phyloP scores from a whole-genome alignment of 176 grass and related monocot species.

The Aegilops sharonensis region DNA sequence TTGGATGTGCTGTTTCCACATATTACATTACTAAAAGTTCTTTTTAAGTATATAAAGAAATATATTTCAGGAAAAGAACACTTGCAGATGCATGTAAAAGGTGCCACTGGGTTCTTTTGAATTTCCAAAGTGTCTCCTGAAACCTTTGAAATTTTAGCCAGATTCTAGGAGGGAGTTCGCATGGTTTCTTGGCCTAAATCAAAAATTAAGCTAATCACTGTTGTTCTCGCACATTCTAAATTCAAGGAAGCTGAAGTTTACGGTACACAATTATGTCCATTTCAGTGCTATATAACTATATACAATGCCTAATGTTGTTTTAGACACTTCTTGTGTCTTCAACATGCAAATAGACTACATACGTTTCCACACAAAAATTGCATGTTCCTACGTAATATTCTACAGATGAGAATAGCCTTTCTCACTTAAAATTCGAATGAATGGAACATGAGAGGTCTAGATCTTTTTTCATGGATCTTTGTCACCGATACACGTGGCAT shows the following conservation, averaged over 20 bases:
- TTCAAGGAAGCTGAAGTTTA: not conserved
- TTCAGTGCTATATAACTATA: not conserved
- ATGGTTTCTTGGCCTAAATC: not conserved
- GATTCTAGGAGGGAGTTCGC: not conserved
- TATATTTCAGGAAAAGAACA: not conserved
- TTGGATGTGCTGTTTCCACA: not conserved
- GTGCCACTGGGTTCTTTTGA: not conserved
- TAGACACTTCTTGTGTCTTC: not conserved
- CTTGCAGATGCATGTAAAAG: not conserved
- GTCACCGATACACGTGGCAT: not conserved
- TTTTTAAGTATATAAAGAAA: not conserved
- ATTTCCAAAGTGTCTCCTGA: not conserved
- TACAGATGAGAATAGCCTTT: too few species aligned
- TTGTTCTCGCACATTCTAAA: too few species aligned
- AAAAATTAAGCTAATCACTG: not conserved
- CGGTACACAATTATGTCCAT: not conserved
- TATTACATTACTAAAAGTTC: not conserved
- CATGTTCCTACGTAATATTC: too few species aligned
- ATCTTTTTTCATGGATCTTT: not conserved
- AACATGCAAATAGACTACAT: too few species aligned
- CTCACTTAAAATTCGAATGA: not conserved
- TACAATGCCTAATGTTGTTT: not conserved
- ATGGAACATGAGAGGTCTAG: too few species aligned
- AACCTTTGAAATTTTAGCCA: not conserved
- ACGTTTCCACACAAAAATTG: too few species aligned